These are phyloP conservation scores for Fusarium buharicum DNA, from an alignment of 2,329 filamentous ascomycete species.

Conservation along the genomic window DNA sequence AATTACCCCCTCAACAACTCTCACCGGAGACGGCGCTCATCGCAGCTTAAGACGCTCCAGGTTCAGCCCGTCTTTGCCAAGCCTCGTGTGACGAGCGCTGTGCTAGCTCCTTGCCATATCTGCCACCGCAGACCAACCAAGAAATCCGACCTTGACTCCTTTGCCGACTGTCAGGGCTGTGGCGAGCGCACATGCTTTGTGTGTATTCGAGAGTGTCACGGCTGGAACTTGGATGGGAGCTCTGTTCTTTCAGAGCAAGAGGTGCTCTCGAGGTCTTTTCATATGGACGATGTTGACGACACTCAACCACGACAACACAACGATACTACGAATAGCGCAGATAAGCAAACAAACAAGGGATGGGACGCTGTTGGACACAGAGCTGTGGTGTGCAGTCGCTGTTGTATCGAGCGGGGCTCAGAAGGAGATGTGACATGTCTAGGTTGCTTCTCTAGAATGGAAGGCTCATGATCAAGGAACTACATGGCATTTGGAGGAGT, in stretches of 20 bases:
- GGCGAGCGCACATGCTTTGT: slow-evolving; percentile 72
- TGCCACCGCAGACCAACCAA: slow-evolving; percentile 73
- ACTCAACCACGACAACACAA: slow-evolving; percentile 12
- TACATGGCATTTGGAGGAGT: slow-evolving; percentile 8
- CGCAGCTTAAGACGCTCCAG: slow-evolving; percentile 41
- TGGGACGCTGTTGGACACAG: slow-evolving; percentile 59
- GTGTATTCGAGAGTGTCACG: slow-evolving; percentile 72
- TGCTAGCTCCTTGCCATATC: slow-evolving; percentile 70
- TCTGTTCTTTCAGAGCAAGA: slow-evolving; percentile 49
- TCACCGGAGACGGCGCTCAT: slow-evolving; percentile 44
- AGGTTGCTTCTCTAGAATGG: slow-evolving; percentile 65
- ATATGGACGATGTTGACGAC: slow-evolving; percentile 62
- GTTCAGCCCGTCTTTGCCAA: slow-evolving; percentile 30
- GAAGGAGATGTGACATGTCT: slow-evolving; percentile 75
- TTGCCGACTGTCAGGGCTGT: slow-evolving; percentile 72
- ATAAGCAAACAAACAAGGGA: slow-evolving; percentile 41
- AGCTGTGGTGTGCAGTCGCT: slow-evolving; percentile 71
- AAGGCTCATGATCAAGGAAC: slow-evolving; percentile 44
- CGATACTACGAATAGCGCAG: slow-evolving; percentile 11
- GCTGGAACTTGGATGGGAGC: slow-evolving; percentile 52
- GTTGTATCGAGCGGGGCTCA: slow-evolving; percentile 72
- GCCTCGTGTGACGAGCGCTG: slow-evolving; percentile 29
- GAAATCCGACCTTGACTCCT: slow-evolving; percentile 73
- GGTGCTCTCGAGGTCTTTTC: slow-evolving; percentile 57
- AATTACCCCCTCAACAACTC: slow-evolving; percentile 10